A percentile compares a stretch with the other conserved stretches of the same genome.
phyloP scores from a whole-genome alignment of 495 filamentous ascomycete species.

The Choiromyces venosus region DNA sequence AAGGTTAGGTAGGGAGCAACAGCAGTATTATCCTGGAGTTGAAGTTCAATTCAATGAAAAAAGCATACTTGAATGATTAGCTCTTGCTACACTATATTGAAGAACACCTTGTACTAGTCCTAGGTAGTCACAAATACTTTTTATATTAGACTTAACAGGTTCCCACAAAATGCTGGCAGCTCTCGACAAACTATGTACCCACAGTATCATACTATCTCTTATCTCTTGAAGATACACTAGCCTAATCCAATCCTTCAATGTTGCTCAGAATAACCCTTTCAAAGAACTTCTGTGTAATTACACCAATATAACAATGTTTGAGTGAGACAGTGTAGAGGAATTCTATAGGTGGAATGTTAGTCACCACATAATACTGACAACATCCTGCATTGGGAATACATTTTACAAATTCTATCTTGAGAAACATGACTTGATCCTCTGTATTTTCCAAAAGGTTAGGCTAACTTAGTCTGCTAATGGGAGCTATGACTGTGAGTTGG shows the following conservation, averaged over 20 bases:
- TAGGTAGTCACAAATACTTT: no score
- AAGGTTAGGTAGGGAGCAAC: no score
- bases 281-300: slow-evolving; percentile 1
- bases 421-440: background rate
- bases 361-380: background rate
- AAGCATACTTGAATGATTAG: no score
- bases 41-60: background rate
- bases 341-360: slow-evolving; percentile 7
- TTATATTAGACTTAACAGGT: no score
- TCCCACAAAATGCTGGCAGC: no score
- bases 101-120: no score
- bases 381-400: slow-evolving; percentile 10
- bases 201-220: no score
- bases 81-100: no score
- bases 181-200: no score
- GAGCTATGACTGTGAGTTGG: background rate
- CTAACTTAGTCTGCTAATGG: background rate
- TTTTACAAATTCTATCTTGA: slow-evolving; percentile 6
- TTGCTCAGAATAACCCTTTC: no score
- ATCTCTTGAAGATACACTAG: no score
- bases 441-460: background rate
- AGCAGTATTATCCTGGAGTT: background rate
- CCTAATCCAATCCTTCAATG: no score
- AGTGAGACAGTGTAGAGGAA: background rate
- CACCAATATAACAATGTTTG: slow-evolving; percentile 6